Percentiles rank a stretch among this genome's conserved stretches.
phyloP scores from a whole-genome alignment of 345 rosid species.

The Melaleuca alternifolia region DNA sequence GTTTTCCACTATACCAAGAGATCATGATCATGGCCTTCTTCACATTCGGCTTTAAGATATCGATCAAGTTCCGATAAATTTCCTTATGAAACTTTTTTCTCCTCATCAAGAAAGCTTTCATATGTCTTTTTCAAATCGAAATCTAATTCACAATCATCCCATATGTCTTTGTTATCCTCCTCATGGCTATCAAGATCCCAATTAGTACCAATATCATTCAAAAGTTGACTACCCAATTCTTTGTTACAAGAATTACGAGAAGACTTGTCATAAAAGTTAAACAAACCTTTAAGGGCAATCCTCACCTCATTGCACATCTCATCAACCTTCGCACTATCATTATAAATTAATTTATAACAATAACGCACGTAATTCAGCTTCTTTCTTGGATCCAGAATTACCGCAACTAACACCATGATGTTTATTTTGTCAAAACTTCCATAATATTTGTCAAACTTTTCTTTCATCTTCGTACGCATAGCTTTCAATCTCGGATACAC shows the following conservation, averaged over 20 bases:
- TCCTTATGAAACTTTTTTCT: not conserved
- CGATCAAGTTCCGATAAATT: not conserved
- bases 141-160: no score
- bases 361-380: not conserved
- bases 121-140: no score
- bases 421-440: fast-evolving
- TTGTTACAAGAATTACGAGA: not conserved
- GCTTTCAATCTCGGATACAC: not conserved
- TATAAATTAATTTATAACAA: not conserved
- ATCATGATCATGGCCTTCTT: not conserved
- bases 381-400: not conserved
- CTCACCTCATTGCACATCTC: not conserved
- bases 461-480: not conserved
- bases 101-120: not conserved
- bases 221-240: no score
- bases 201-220: no score
- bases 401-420: not conserved
- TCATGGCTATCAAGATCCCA: no score
- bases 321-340: not conserved
- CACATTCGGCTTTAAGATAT: not conserved
- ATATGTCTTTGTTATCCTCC: no score
- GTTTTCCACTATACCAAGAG: not conserved
- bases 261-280: not conserved
- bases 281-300: not conserved
- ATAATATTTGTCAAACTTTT: not conserved